phyloP scores from a whole-genome alignment of 139 green algal genomes.

The Chlamydomonas incerta region DNA sequence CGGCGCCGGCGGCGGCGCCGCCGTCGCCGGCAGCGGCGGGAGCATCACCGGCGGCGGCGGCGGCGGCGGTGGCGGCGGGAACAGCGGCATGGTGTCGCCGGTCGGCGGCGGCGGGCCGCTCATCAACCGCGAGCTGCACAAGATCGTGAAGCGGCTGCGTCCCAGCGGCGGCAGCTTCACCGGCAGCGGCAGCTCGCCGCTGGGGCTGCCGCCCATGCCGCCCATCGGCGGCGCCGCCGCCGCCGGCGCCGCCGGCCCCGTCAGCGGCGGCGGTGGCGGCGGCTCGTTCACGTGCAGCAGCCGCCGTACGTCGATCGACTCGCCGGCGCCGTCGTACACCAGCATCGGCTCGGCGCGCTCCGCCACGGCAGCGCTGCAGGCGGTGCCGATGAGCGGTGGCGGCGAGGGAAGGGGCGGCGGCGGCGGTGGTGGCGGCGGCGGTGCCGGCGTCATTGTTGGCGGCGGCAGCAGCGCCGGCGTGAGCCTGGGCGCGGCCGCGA shows the following conservation, averaged over 20 bases:
- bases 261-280: background rate
- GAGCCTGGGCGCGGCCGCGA: too few relatives aligned
- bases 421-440: background rate
- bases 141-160: conserved; percentile 24
- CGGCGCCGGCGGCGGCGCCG: too few relatives aligned
- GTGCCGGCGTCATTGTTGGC: background rate
- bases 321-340: conserved; percentile 9
- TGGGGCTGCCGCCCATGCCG: conserved; percentile 7
- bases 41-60: background rate
- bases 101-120: background rate
- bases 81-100: background rate
- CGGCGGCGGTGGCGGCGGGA: background rate
- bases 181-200: conserved; percentile 14
- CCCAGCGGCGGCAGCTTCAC: conserved; percentile 18
- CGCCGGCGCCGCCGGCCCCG: background rate
- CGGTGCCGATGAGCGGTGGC: too few relatives aligned
- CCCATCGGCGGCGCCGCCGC: background rate
- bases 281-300: conserved; percentile 21
- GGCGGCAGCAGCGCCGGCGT: background rate
- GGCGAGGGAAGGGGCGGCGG: too few relatives aligned
- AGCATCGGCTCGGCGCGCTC: conserved; percentile 11
- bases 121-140: conserved; percentile 24
- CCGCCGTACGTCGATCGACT: conserved; percentile 36
- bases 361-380: background rate
- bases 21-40: too few relatives aligned